phyloP scores from a whole-genome alignment of 2,329 filamentous ascomycete species.

The Zopfia rhizophila region DNA sequence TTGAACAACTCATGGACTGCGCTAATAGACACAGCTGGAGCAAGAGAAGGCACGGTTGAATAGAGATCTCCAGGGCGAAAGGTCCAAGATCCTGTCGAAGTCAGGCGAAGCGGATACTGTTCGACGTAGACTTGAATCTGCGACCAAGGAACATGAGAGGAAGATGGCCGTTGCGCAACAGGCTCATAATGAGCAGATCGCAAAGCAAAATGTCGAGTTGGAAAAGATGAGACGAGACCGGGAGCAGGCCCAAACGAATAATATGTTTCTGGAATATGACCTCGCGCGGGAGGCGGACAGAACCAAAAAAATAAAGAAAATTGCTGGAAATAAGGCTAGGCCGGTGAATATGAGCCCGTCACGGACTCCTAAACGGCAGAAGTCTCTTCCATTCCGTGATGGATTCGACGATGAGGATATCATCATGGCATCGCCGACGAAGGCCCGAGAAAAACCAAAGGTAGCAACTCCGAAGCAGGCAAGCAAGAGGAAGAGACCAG shows the following conservation, averaged over 20 bases:
- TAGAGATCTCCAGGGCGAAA: conserved; percentile 53
- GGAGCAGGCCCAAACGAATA: conserved; percentile 73
- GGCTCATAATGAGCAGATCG: conserved; percentile 70
- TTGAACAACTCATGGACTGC: background rate
- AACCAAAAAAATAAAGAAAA: conserved; percentile 52
- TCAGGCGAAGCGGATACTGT: conserved; percentile 79
- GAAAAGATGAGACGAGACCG: conserved; percentile 73
- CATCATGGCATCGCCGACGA: conserved; percentile 65
- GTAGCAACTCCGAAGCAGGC: conserved; percentile 69
- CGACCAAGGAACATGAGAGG: conserved; percentile 69
- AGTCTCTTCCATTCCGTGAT: conserved; percentile 71
- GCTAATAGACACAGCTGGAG: conserved; percentile 52
- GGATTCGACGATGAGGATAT: conserved; percentile 79
- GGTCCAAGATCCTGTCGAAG: conserved; percentile 67
- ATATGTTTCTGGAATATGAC: conserved; percentile 78
- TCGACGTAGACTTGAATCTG: conserved; percentile 74
- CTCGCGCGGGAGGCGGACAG: conserved; percentile 68
- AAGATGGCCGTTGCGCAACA: conserved; percentile 71
- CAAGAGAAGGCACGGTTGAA: conserved; percentile 53
- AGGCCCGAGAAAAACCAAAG: conserved; percentile 58
- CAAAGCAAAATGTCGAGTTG: conserved; percentile 71
- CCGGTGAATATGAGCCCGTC: conserved; percentile 42
- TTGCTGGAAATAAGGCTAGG: conserved; percentile 10
- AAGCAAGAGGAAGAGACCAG: conserved; percentile 74
- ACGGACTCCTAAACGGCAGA: conserved; percentile 70